Evolutionary conservation across 371 early-diverging fungal species (phyloP).

Genomic region (Mucor mucedo): DNA sequence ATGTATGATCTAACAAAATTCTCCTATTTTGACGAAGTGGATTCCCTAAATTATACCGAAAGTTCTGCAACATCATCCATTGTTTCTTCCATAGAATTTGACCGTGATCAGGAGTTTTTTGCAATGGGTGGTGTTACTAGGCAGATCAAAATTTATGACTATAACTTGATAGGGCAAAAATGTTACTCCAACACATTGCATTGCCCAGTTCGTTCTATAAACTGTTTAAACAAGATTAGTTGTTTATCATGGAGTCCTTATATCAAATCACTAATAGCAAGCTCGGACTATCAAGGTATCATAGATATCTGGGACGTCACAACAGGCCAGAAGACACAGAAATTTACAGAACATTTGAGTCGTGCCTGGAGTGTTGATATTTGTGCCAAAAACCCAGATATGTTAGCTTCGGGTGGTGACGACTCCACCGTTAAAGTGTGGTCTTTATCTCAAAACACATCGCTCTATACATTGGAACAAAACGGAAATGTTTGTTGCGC

Average conservation of each 20-base stretch:
- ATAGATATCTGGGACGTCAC: constrained; percentile 86
- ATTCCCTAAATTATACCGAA: constrained; percentile 81
- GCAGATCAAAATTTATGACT: constrained; percentile 91
- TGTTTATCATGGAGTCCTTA: constrained; percentile 90
- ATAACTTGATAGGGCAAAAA: constrained; percentile 51
- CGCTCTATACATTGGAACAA: constrained; percentile 78
- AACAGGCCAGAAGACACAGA: constrained; percentile 61
- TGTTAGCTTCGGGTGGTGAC: constrained; percentile 88
- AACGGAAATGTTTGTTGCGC: constrained; percentile 92
- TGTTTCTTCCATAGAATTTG: constrained; percentile 92
- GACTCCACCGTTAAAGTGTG: constrained; percentile 91
- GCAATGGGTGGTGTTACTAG: constrained; percentile 93
- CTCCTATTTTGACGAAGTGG: constrained; percentile 68
- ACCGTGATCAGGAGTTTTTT: constrained; percentile 89
- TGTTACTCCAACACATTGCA: constrained; percentile 15
- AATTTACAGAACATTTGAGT: constrained; percentile 86
- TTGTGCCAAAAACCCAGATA: constrained; percentile 73
- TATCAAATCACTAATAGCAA: constrained; percentile 78
- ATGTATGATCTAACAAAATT: constrained; percentile 73
- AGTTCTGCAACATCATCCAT: constrained; percentile 67
- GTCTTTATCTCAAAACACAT: constrained; percentile 71
- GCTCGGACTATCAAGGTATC: constrained; percentile 90
- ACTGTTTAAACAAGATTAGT: constrained; percentile 68
- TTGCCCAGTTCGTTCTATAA: constrained; percentile 73
- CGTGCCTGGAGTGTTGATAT: constrained; percentile 93